Percentiles rank a stretch among this genome's conserved stretches.
These are phyloP conservation scores for Rhizophora apiculata DNA, from an alignment of 345 rosid species.

Conservation along the genomic window DNA sequence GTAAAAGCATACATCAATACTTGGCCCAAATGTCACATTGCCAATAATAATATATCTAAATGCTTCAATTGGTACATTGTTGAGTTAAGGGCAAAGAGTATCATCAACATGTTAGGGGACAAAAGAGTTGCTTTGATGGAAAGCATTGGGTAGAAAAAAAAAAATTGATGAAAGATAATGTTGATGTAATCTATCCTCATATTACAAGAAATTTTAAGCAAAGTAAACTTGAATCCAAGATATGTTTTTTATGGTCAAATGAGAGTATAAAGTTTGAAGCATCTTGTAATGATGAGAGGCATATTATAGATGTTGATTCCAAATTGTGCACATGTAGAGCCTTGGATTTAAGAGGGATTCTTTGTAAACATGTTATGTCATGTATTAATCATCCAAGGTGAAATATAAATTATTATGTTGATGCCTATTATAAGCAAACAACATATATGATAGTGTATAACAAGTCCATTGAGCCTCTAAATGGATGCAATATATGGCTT, in stretches of 20 bases:
- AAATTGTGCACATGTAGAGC: neutral
- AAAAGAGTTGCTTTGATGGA: neutral
- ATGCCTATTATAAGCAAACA: too few relatives aligned
- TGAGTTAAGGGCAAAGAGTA: neutral
- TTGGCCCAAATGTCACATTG: neutral
- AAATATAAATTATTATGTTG: too few relatives aligned
- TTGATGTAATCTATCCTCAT: rapidly evolving
- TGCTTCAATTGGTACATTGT: neutral
- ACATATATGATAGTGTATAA: too few relatives aligned
- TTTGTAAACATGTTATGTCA: neutral
- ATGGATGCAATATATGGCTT: too few relatives aligned
- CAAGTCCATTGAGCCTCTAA: too few relatives aligned
- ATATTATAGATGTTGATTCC: neutral
- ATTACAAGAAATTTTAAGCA: neutral
- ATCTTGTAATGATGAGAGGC: neutral
- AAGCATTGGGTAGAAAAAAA: neutral
- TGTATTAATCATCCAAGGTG: neutral
- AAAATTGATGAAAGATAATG: neutral
- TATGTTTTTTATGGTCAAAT: neutral
- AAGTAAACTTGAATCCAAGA: neutral
- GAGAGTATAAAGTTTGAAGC: neutral
- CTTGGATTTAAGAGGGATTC: neutral
- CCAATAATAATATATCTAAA: neutral
- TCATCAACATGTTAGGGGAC: neutral
- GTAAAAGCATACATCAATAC: neutral